phyloP scores from a whole-genome alignment of 1,284 basidiomycete species.

The Pseudomicrostroma phylloplanum region DNA sequence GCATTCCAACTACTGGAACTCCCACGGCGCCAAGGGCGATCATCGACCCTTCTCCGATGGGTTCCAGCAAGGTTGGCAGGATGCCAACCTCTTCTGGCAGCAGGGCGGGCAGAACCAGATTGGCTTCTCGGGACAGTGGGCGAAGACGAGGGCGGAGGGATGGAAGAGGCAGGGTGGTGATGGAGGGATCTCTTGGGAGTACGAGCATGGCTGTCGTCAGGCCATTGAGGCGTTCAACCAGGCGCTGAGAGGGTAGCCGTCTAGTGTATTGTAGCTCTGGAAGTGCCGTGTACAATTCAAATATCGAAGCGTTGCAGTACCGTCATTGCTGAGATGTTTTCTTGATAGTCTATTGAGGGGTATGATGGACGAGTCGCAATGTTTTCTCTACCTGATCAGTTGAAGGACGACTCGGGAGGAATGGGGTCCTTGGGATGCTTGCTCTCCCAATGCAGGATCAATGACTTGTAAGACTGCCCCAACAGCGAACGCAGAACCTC shows the following conservation, averaged over 20 bases:
- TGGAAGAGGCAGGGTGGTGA: not conserved
- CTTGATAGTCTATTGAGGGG: too few relatives aligned
- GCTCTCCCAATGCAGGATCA: conserved; percentile 3
- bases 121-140: conserved; percentile 15
- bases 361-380: not conserved
- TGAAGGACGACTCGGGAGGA: not conserved
- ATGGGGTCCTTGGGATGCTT: conserved; percentile 6
- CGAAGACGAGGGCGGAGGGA: not conserved
- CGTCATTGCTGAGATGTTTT: too few relatives aligned
- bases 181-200: conserved; percentile 6
- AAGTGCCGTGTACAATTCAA: too few relatives aligned
- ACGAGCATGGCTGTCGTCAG: conserved; percentile 9
- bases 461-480: conserved; percentile 7
- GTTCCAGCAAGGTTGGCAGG: conserved; percentile 13
- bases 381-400: not conserved
- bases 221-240: conserved; percentile 13
- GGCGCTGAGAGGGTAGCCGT: conserved; percentile 25
- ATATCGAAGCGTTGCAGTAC: too few relatives aligned
- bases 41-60: conserved; percentile 10
- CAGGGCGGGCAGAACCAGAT: conserved; percentile 4
- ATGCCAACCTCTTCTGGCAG: conserved; percentile 10
- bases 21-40: conserved; percentile 9
- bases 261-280: too few relatives aligned
- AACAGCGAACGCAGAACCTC: too few relatives aligned
- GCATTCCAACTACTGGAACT: conserved; percentile 19